Percentiles rank a stretch among this genome's conserved stretches.
Conservation (phyloP, 371 early-diverging fungal species). For the Mucor plumbeus region DNA sequence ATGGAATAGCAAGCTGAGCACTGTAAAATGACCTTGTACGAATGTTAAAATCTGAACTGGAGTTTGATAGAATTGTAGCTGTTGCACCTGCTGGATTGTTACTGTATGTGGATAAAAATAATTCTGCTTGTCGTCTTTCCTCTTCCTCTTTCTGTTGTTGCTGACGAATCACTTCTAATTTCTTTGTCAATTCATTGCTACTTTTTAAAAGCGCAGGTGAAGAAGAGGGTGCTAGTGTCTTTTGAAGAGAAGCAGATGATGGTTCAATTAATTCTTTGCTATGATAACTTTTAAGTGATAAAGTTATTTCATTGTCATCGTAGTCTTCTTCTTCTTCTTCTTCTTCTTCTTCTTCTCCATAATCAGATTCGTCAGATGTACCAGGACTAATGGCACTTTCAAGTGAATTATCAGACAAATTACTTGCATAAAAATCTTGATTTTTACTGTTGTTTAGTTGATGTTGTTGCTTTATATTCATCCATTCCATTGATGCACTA, state of each 20-base stretch:
- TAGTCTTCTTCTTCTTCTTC: slow-evolving; percentile 20
- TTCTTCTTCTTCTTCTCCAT: slow-evolving; percentile 23
- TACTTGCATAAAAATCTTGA: slow-evolving; percentile 21
- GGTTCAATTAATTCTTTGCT: background rate
- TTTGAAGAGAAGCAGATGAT: background rate
- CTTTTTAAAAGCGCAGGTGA: background rate
- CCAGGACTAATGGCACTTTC: slow-evolving; percentile 47
- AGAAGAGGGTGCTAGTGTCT: background rate
- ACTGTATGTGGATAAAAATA: slow-evolving; percentile 22
- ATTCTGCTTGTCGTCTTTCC: slow-evolving; percentile 35
- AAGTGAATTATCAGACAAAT: slow-evolving; percentile 42
- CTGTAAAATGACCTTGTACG: slow-evolving; percentile 24
- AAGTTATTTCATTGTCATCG: slow-evolving; percentile 14
- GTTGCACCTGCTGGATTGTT: background rate
- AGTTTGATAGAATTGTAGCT: background rate
- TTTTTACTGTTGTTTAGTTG: background rate
- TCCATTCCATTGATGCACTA: slow-evolving; percentile 16
- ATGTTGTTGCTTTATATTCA: slow-evolving; percentile 1
- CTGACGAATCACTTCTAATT: slow-evolving; percentile 33
- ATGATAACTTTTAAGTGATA: slow-evolving; percentile 1
- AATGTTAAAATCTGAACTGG: background rate
- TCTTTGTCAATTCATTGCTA: slow-evolving; percentile 18
- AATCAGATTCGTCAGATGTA: slow-evolving; percentile 29
- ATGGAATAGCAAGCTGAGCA: slow-evolving; percentile 29
- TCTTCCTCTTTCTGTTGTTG: slow-evolving; percentile 40